Evolutionary conservation across 2,329 filamentous ascomycete species (phyloP), one percentile per base, ranked within the genome.

Genomic region (Sphaerostilbella broomeana): DNA sequence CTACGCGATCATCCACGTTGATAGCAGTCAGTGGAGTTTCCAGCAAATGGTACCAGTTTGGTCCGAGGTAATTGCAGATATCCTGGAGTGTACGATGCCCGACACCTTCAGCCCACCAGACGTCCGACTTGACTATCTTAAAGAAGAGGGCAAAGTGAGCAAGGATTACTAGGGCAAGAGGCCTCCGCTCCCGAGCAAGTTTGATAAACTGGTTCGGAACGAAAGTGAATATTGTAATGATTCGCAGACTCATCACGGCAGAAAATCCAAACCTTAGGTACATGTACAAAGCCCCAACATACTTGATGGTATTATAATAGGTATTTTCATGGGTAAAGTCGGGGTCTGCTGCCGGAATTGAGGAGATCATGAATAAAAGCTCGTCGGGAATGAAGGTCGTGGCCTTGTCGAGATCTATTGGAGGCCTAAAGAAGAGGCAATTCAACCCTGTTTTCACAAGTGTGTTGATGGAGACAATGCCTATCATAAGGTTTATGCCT

Each of bases 221-320:
- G 37, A 70, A 76, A 3, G 70, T 77, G 40, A 73, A 67, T 59
- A 69, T 73, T 8, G 70, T 73, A 44, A 72, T 65, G 51, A 73
- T 63, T 38, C 73, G 68, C 11, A 77, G 54, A 42, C 61, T 56
- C 48, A 76, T 60, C 18, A 69, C 55, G 13, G 64, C 57, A 24
- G 60, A 60, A 28, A 72, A 62, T 4, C 71, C 71, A 12, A 61
- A 47, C 9, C 45, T 51, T n/a, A 77, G 55, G 46, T 73, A 66
- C 36, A 58, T 54, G 43, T 75, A 77, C 2, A 77, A 60, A 1
- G 70, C 68, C 20, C 73, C 73, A 2, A 77, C 59, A 43, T 64
- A 71, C 38, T 64, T 64, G 6, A 76, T 61, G 3, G 67, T 62
- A 20, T 60, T 54, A 47, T 70, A 65, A 53, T 76, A 76, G 0